Evolutionary conservation across 192 early-diverging fungal species (phyloP), one percentile per base, ranked within the genome.

Genomic region (Chytriomyces confervae): DNA sequence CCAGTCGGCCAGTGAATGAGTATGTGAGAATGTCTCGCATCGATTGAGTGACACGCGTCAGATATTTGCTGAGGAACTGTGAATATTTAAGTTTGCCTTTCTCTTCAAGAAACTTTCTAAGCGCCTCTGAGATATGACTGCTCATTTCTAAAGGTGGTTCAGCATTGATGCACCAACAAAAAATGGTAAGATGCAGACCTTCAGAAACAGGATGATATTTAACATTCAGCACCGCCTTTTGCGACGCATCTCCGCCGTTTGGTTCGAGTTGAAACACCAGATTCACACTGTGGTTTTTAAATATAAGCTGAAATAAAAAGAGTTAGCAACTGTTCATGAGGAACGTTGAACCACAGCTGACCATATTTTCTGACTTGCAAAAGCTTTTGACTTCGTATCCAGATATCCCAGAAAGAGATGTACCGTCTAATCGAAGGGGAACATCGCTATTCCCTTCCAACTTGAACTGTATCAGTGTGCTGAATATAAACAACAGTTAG

Each of bases 251-350:
- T 60, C 80, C n/a, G 29, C 20, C 45, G 27, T 46, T 44, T 7
- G 16, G 20, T 51, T 79, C 71, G 23, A 81, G 61, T 5, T 50
- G 43, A 67, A 63, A 81, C n/a, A 81, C 50, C 24, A 81, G 44
- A 16, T 76, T 65, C 10, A 74, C 23, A 20, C 62, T 69, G 66
- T 82, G 77, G 13, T 80, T 20, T 45, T 75, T 43, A 66, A 80
- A 80, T 18, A 82, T 2, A 5, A 79, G 23, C 79, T 77, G 20
- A 6, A 74, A 24, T 16, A n/a, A n/a, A 45, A 4, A 5, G 2
- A 78, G 77, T n/a, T n/a, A 77, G 16, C 3, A 80, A 63, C 0
- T 2, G 27, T 45, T 49, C 24, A 70, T 23, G 46, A 61, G 78
- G 24, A 27, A 27, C 24, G 24, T 27, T 27, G 24, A 27, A 27